Evolutionary conservation across 139 green algal species (phyloP).

Genomic region (Haematococcus sp.): DNA sequence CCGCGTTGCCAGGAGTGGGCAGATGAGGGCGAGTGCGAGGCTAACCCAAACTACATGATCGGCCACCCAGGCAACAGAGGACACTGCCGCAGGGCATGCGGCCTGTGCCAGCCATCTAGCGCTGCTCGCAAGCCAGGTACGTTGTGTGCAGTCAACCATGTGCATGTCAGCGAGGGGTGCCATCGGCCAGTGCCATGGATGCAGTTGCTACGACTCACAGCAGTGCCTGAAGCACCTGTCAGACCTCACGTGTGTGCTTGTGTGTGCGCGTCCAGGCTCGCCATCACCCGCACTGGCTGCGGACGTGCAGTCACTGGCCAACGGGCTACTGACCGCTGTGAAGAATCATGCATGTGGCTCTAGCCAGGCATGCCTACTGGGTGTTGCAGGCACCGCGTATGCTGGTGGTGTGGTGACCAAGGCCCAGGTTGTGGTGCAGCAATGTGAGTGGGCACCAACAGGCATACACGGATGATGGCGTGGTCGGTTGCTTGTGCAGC

Average conservation of each 20-base stretch:
- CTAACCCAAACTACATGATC: conserved; percentile 50
- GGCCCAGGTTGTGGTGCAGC: no score
- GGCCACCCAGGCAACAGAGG: conserved; percentile 11
- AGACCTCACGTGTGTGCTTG: no score
- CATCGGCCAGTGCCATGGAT: no score
- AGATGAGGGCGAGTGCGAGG: conserved; percentile 29
- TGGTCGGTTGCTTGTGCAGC: no score
- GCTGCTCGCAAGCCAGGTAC: not conserved
- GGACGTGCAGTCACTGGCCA: conserved; percentile 9
- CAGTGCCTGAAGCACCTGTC: no score
- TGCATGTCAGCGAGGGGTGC: no score
- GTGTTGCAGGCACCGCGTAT: not conserved
- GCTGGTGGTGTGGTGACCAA: not conserved
- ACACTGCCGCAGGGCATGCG: conserved; percentile 29
- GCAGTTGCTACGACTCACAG: no score
- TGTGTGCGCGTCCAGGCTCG: no score
- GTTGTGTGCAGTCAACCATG: no score
- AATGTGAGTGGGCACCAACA: no score
- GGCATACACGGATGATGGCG: no score
- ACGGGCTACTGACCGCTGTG: conserved; percentile 12
- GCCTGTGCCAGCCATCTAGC: conserved; percentile 6
- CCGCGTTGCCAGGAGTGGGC: conserved; percentile 35
- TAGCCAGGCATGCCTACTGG: conserved; percentile 22
- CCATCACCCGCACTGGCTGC: not conserved
- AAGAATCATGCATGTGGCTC: conserved; percentile 29